Evolutionary conservation across 495 filamentous ascomycete species (phyloP), one percentile per base, ranked within the genome.

Genomic region (Penicillium alfredii): DNA sequence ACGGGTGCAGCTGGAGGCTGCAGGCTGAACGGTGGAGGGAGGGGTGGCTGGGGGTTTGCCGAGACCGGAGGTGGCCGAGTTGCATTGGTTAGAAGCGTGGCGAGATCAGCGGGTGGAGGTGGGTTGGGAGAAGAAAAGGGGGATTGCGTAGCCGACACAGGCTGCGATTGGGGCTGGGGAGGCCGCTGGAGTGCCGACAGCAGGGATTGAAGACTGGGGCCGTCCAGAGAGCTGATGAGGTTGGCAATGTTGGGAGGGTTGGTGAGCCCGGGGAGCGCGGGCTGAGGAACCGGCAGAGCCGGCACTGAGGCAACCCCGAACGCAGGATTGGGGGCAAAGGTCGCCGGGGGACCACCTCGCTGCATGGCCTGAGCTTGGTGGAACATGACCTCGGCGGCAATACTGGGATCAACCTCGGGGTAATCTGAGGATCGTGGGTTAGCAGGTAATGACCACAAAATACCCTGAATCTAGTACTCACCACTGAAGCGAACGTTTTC

Each of bases 331-430:
- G 66, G 49, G 9, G 60, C 49, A 35, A 69, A 71, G 12, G 71
- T 67, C 17, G 61, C 57, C 6, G 68, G 60, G 20, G 61, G 40
- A 13, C 55, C 57, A 19, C 64, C 56, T 13, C 66, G 67, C 22
- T 73, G 69, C 36, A 68, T 64, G n/a, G 77, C 60, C 55, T 87
- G 94, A 6, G 84, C 77, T 41, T 55, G 51, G 22, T 87, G 74
- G 16, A 82, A 49, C 32, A 94, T 85, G 14, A 98, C 75, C 38
- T 88, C 84, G 7, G 81, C 86, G 3, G 82, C 86, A 19, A 86
- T 75, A 6, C 67, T 56, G 1, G 87, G 82, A 4, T 92, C 86
- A 3, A 96, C 67, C 45, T 84, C 77, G 23, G 81, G 74, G 50
- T 98, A 98, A 47, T 89, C 78, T 82, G 48, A 22, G 15, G 19